Conservation (phyloP, 345 rosid genomes). For the Clausena lansium region DNA sequence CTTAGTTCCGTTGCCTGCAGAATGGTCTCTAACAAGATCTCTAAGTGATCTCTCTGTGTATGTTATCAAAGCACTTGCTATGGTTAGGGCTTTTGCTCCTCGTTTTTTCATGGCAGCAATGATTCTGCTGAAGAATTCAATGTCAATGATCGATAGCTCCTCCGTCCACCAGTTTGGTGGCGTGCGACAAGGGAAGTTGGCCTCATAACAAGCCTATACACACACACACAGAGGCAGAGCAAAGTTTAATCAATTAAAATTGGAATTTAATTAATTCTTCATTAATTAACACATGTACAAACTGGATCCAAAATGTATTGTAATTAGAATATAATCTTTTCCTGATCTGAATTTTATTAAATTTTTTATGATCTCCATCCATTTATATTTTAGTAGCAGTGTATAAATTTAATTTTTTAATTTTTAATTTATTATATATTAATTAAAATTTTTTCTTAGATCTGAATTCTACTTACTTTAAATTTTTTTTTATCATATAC, state of each 20-base stretch:
- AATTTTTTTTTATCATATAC: too few relatives aligned
- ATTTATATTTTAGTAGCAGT: too few relatives aligned
- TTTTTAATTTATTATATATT: too few relatives aligned
- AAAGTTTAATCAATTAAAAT: neutral
- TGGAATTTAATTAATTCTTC: too few relatives aligned
- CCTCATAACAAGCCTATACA: constrained; percentile 68
- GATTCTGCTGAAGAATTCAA: constrained; percentile 50
- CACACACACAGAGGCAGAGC: neutral
- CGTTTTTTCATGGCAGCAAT: constrained; percentile 60
- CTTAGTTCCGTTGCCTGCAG: constrained; percentile 49
- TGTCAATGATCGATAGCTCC: constrained; percentile 73
- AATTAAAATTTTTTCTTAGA: too few relatives aligned
- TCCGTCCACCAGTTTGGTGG: constrained; percentile 98
- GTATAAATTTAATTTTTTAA: too few relatives aligned
- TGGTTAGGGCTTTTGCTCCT: constrained; percentile 59
- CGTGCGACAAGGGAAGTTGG: constrained; percentile 75
- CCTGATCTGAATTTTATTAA: too few relatives aligned
- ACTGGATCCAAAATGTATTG: too few relatives aligned
- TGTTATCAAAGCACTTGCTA: constrained; percentile 61
- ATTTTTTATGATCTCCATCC: too few relatives aligned
- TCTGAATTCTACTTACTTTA: too few relatives aligned
- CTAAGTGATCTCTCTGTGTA: constrained; percentile 81
- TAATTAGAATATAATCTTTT: too few relatives aligned
- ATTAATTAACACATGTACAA: too few relatives aligned
- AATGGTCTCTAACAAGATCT: constrained; percentile 82